phyloP scores from a whole-genome alignment of 139 green algal species.

The Haematococcus lacustris region DNA sequence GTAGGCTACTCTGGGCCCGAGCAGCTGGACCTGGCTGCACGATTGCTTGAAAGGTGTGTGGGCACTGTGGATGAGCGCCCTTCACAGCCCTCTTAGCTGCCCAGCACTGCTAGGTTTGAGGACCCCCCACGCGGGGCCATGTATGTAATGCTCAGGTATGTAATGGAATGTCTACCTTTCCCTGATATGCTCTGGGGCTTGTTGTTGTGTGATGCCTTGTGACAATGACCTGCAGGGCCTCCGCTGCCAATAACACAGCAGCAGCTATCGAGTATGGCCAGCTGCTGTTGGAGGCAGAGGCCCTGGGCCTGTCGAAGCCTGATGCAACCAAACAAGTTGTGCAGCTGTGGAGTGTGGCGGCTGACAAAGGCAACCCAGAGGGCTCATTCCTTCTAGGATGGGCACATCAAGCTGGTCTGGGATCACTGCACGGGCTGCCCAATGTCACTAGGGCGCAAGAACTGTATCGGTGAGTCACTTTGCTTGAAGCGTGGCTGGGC shows the following conservation, averaged over 20 bases:
- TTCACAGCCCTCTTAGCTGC: background rate
- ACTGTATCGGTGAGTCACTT: background rate
- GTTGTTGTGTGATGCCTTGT: background rate
- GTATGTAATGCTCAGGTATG: background rate
- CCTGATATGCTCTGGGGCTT: background rate
- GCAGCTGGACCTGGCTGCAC: constrained; percentile 1
- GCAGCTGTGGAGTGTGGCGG: background rate
- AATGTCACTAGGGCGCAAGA: background rate
- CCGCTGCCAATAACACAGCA: background rate
- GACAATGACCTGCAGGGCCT: background rate
- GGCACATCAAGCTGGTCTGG: background rate
- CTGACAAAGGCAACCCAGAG: background rate
- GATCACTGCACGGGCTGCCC: background rate
- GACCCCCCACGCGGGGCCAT: background rate
- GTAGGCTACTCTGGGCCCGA: constrained; percentile 5
- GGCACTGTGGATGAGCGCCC: background rate
- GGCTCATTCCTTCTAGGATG: background rate
- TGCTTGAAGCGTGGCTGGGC: too few species aligned
- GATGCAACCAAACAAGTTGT: background rate
- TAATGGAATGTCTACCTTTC: background rate
- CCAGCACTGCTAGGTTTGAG: too few species aligned
- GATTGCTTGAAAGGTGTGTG: constrained; percentile 4
- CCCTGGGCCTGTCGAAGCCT: background rate
- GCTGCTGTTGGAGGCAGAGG: constrained; percentile 14
- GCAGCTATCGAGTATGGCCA: constrained; percentile 17